These are phyloP conservation scores for Russula olivacea DNA, from an alignment of 768 basidiomycete genomes.

Conservation along the genomic window DNA sequence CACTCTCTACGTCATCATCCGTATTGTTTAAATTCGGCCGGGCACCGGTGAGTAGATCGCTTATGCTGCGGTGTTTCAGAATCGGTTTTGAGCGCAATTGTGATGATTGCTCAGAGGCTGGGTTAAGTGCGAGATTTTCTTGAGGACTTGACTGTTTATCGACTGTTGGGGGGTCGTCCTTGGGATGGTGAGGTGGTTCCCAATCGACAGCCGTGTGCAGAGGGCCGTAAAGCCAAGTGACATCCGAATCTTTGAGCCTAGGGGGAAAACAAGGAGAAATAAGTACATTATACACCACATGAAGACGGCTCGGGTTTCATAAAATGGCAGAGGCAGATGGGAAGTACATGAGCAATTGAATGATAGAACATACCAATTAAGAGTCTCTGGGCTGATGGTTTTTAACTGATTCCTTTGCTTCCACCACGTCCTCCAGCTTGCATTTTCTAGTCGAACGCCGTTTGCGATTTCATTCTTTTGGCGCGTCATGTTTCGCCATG, in stretches of 20 bases:
- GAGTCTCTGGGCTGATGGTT: constrained; percentile 92
- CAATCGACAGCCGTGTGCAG: constrained; percentile 91
- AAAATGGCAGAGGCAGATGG: neutral
- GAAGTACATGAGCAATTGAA: neutral
- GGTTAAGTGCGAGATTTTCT: constrained; percentile 48
- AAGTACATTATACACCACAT: neutral
- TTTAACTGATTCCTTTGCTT: constrained; percentile 95
- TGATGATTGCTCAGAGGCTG: constrained; percentile 22
- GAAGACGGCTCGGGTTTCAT: neutral
- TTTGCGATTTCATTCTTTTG: constrained; percentile 98
- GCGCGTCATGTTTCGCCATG: constrained; percentile 97
- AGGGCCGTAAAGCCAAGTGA: constrained; percentile 98
- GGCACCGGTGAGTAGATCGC: constrained; percentile 79
- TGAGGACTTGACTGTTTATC: constrained; percentile 40
- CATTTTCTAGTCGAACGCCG: constrained; percentile 92
- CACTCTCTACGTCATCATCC: constrained; percentile 38
- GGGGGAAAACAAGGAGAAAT: constrained; percentile 15
- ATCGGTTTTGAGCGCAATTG: constrained; percentile 67
- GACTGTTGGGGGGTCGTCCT: constrained; percentile 35
- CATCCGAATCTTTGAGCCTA: constrained; percentile 99
- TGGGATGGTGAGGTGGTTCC: constrained; percentile 58
- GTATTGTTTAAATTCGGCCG: constrained; percentile 58
- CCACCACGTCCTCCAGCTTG: constrained; percentile 99
- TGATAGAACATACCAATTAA: constrained; percentile 76
- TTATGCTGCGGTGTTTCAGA: constrained; percentile 90